A percentile compares a stretch with the other conserved stretches of the same genome.
phyloP scores from a whole-genome alignment of 208 protist genomes.

The Leishmania mexicana region DNA sequence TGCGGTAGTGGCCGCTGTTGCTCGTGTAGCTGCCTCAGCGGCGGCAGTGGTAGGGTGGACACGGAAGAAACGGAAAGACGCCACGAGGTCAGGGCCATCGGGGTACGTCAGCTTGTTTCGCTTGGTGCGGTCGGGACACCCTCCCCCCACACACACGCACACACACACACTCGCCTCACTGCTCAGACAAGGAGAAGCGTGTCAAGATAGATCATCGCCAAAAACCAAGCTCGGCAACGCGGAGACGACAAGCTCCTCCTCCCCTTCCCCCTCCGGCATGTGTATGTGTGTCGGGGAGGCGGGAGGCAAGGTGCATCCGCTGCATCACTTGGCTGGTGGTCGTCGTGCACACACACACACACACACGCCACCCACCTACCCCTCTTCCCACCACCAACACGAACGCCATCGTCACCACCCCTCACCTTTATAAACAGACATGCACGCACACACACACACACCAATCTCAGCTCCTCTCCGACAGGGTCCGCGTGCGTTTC shows the following conservation, averaged over 20 bases:
- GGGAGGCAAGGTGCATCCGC: neutral
- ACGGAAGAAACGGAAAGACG: too few species aligned
- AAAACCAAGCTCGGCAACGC: too few species aligned
- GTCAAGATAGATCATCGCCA: too few species aligned
- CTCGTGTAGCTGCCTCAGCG: neutral
- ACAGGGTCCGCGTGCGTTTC: neutral
- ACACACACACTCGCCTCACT: too few species aligned
- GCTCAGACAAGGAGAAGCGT: too few species aligned
- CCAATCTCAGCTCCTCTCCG: neutral
- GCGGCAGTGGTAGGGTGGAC: neutral
- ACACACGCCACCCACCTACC: neutral
- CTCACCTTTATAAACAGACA: neutral
- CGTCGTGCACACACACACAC: neutral
- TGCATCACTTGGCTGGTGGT: neutral
- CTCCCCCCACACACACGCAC: too few species aligned
- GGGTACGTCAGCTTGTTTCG: too few species aligned
- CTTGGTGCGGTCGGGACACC: too few species aligned
- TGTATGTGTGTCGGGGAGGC: neutral
- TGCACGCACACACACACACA: neutral
- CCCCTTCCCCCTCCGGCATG: neutral
- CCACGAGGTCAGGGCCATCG: too few species aligned
- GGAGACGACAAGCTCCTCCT: too few species aligned
- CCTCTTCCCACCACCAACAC: neutral
- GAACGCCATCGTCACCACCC: neutral
- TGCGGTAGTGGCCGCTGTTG: neutral